Evolutionary conservation across 129 eudicot genomes (phyloP), one percentile per base, ranked within the genome.

Genomic region (Centrapalus pauciflorus): DNA sequence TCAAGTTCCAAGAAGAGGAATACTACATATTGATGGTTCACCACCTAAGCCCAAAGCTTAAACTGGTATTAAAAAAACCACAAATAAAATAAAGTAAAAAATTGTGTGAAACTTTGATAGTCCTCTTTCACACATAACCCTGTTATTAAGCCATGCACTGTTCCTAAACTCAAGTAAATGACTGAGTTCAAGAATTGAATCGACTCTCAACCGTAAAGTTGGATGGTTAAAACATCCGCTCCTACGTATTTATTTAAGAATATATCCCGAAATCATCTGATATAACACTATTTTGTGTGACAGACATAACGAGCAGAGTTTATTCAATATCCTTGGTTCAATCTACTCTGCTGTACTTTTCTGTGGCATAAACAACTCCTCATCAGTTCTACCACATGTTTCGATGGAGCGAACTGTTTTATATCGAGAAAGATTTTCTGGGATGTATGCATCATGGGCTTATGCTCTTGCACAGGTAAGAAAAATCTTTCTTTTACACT

Each of bases 391-490:
- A 16, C 85, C 96, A 1, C 69, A 80, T 40, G 82, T 88, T 14
- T 68, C 71, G 54, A 82, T 72, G 40, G 89, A 85, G 66, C 64
- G 87, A 67, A 65, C 77, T 20, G 96, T 82, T 55, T 48, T 77
- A 7, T 88, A 82, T 62, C 69, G 89, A 25, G 92, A 85, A 76
- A 77, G 81, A 62, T 82, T 80, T 78, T 84, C 89, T 4, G 96
- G 96, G 62, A 88, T 88, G 91, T 85, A 88, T 33, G 67, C 84
- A 49, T 56, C 86, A 2, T 85, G 84, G 92, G 86, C 89, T 55
- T 88, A 76, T 64, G 78, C 92, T 70, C 14, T 79, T 64, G 92
- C 96, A 43, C 96, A 88, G 88, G 96, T 72, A 50, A 17, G 10
- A 33, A 23, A 41, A 41, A 7, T 41, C 17, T 24, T 46, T 45